A percentile compares a stretch with the other conserved stretches of the same genome.
These are phyloP conservation scores for Lathyrus aphaca DNA, from an alignment of 306 rosid species.

Conservation along the genomic window DNA sequence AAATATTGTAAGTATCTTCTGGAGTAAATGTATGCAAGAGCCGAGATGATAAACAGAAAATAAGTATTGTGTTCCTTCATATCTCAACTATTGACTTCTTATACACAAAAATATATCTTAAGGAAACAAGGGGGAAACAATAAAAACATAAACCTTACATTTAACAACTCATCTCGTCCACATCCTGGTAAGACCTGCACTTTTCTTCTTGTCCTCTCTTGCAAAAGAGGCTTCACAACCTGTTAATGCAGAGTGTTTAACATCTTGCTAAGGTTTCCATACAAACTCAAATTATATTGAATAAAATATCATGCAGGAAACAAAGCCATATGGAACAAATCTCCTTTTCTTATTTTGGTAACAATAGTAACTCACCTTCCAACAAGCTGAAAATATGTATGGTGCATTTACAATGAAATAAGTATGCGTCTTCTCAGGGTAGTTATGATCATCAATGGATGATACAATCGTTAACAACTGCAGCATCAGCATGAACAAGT, in stretches of 20 bases:
- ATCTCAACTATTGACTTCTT: not conserved
- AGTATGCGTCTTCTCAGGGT: slow-evolving; percentile 89
- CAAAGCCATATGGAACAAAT: slow-evolving; percentile 35
- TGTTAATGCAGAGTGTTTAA: slow-evolving; percentile 45
- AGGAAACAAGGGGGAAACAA: slow-evolving; percentile 14
- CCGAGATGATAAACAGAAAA: not conserved
- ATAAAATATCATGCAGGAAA: slow-evolving; percentile 26
- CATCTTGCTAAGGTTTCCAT: slow-evolving; percentile 32
- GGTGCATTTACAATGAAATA: slow-evolving; percentile 88
- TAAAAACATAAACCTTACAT: slow-evolving; percentile 47
- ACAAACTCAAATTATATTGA: slow-evolving; percentile 28
- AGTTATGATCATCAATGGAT: slow-evolving; percentile 89
- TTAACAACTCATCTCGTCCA: slow-evolving; percentile 85
- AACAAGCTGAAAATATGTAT: slow-evolving; percentile 90
- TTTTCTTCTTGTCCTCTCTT: slow-evolving; percentile 89
- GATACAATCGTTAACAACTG: slow-evolving; percentile 84
- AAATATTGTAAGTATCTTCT: slow-evolving; percentile 9
- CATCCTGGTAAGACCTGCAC: slow-evolving; percentile 86
- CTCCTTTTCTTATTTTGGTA: not conserved
- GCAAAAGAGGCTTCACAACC: slow-evolving; percentile 98
- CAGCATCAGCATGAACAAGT: slow-evolving; percentile 50
- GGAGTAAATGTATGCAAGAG: not conserved
- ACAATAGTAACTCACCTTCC: slow-evolving; percentile 69
- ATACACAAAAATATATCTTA: slow-evolving; percentile 13
- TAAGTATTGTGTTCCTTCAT: not conserved